Percentiles rank a stretch among this genome's conserved stretches.
phyloP scores from a whole-genome alignment of 2,329 filamentous ascomycete genomes.

The Pseudogymnoascus verrucosus region DNA sequence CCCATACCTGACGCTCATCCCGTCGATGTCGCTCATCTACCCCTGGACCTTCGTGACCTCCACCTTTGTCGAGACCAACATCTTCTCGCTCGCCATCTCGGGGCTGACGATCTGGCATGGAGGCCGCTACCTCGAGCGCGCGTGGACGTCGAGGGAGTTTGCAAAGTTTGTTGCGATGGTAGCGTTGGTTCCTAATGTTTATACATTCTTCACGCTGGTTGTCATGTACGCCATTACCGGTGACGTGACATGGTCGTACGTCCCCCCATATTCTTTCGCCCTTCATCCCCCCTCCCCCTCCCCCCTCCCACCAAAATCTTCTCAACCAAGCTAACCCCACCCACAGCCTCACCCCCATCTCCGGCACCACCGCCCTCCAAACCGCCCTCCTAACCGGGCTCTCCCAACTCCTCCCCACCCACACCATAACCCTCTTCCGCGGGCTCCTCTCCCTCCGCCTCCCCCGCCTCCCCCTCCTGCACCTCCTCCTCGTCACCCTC shows the following conservation, averaged over 20 bases:
- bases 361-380: conserved; percentile 81
- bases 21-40: conserved; percentile 73
- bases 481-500: conserved; percentile 66
- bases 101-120: conserved; percentile 79
- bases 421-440: conserved; percentile 90
- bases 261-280: conserved; percentile 20
- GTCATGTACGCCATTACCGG: conserved; percentile 64
- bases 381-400: conserved; percentile 93
- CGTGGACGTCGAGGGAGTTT: conserved; percentile 88
- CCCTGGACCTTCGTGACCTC: conserved; percentile 89
- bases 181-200: conserved; percentile 69
- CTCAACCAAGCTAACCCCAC: neutral
- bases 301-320: neutral
- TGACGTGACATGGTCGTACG: conserved; percentile 62
- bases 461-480: conserved; percentile 59
- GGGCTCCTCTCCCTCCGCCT: conserved; percentile 85
- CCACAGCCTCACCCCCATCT: conserved; percentile 67
- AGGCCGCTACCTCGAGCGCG: conserved; percentile 88
- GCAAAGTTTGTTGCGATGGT: conserved; percentile 79
- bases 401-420: conserved; percentile 93
- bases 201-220: conserved; percentile 66
- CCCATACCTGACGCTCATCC: conserved; percentile 82
- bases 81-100: conserved; percentile 75
- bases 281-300: neutral
- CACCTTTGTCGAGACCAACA: conserved; percentile 84